Evolutionary conservation across 1,284 basidiomycete species (phyloP).

Genomic region (Malassezia caprae): DNA sequence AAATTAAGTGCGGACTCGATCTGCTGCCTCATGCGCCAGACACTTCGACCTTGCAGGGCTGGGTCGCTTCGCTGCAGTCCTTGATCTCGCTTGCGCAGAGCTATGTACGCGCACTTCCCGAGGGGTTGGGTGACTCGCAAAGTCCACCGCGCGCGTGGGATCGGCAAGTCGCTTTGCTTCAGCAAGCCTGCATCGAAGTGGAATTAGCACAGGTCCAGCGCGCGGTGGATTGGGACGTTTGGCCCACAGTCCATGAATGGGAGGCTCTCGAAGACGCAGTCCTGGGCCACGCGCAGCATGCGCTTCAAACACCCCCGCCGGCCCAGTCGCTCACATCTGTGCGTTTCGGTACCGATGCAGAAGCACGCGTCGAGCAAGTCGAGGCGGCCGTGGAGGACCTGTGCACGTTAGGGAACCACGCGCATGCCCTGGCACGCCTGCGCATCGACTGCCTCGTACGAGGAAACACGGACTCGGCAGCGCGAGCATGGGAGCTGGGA

Average conservation of each 20-base stretch:
- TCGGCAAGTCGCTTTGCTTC: not conserved
- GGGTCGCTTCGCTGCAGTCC: not conserved
- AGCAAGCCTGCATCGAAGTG: not conserved
- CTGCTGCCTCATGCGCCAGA: not conserved
- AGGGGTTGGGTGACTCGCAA: slow-evolving; percentile 8
- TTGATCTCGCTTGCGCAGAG: not conserved
- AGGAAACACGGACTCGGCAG: not conserved
- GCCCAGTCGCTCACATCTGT: slow-evolving; percentile 14
- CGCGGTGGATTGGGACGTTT: not conserved
- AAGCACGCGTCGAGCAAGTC: not conserved
- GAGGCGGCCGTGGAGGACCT: slow-evolving; percentile 1
- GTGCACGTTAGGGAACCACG: slow-evolving; percentile 12
- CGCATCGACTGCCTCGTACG: not conserved
- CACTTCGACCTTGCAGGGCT: not conserved
- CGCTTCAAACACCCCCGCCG: slow-evolving; percentile 6
- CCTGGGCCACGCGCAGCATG: not conserved
- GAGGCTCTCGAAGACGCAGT: not conserved
- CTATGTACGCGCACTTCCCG: not conserved
- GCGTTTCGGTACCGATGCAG: slow-evolving; percentile 2
- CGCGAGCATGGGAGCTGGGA: slow-evolving; percentile 1
- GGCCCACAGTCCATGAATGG: not conserved
- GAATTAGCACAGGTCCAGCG: slow-evolving; percentile 4
- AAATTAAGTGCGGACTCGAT: not conserved
- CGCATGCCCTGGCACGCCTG: slow-evolving; percentile 7
- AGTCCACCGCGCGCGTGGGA: slow-evolving; percentile 16